Base-by-base conservation (phyloP, 1,139 yeast genomes). In the Suhomyces guaymorum region DNA sequence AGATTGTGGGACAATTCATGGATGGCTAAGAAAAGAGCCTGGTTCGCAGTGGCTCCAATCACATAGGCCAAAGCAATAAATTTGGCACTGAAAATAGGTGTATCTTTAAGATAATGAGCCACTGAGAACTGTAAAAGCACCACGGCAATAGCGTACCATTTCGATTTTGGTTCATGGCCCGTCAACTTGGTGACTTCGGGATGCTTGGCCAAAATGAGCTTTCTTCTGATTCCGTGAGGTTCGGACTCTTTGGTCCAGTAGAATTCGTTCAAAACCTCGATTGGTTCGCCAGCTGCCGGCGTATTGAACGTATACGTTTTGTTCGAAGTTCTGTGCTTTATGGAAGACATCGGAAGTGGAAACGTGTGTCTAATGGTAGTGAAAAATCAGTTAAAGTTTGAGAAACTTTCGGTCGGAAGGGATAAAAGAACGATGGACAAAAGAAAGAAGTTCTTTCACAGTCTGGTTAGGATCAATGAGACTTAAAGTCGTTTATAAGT, bases 1-100 rank as follows among this genome's bases (percentile, higher is more conserved):
- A 89, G 67, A 54, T 89, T 89, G 59, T 89, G 97, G 17, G 84
- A 78, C 36, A 88, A 66, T 57, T 89, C 97, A 59, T 89, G 97
- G 49, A 89, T 87, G 15, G 95, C 94, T 45, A 89, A 66, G 54
- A 88, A 89, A 21, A 85, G 63, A 48, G 90, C 89, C 54, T 89
- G 95, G 54, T 80, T 82, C 38, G 86, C 75, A 4, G 96, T 86
- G 13, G 94, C 96, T 2, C 97, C 97, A 39, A 89, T 67, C 15
- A 82, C 59, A 52, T 89, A 89, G 3, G 95, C 92, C 15, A 76
- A 55, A 0, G 68, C 50, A 54, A 86, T 59, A 55, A 83, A 85
- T 46, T 70, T 70, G 68, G 72, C 71, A 18, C 74, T 59, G 30
- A 75, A 61, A 20, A 84, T 71, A 14, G 74, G 61, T 0, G 81